Base-by-base conservation (phyloP, 805 yeast genomes). In the Schwanniomyces vanrijiae region DNA sequence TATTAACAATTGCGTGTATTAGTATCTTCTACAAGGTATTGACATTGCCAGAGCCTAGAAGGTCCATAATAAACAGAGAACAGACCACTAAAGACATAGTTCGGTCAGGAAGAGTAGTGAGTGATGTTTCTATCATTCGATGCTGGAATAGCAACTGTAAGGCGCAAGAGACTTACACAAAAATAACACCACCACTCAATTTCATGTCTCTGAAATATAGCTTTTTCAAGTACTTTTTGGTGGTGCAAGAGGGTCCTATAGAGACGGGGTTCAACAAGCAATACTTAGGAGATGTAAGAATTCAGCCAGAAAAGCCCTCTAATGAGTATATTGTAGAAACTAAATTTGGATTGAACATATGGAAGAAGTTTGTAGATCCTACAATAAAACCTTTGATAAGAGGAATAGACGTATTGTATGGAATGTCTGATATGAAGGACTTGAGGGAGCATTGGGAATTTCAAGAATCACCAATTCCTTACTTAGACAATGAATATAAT, bases 351-450 rank as follows among this genome's bases (percentile, higher is more conserved):
- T 26, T 44, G 20, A 39, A 19, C 33, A 38, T 48, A 3, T 48
- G 52, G 52, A 40, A 39, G 13, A 37, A 46, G 16, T 46, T 38
- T 24, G 47, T 22, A 10, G 38, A 35, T 9, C 39, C 38, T n/a
- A 13, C 37, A 5, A 16, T 26, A 37, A 37, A 49, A 9, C 59
- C 35, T 13, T 24, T 40, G 29, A 18, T 66, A 3, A 59, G 69
- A 19, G 62, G 60, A 24, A 42, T 66, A 8, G 60, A 62, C 39
- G 56, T 66, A 5, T 53, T 66, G 21, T 62, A 52, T 35, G 71
- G 71, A 7, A 46, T 51, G 21, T 54, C 54, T n/a, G 69, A 65
- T 51, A 51, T 66, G 49, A 45, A 37, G 8, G 71, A 66, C 47
- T 40, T 59, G 2, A 58, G 71, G 7, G 53, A 49, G 16, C 48